Percentiles rank a stretch among this genome's conserved stretches.
Evolutionary conservation across 257 asterid species (phyloP).

Genomic region (Nicotiana paniculata): DNA sequence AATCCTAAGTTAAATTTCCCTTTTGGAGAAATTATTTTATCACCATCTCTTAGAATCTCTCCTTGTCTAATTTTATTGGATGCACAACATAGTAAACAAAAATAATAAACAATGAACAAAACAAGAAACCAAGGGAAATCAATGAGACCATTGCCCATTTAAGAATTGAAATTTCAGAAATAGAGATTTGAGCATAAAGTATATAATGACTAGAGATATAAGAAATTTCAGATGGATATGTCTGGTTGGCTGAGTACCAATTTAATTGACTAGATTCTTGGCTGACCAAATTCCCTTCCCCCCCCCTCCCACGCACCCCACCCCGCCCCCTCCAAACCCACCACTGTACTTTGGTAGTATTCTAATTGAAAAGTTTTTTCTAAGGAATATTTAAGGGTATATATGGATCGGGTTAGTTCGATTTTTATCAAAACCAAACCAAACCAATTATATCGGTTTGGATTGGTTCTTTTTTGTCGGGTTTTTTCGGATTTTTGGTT

Average conservation of each 20-base stretch:
- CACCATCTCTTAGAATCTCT: constrained; percentile 39
- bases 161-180: background rate
- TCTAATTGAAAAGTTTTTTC: too few species aligned
- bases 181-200: background rate
- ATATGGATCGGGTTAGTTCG: too few species aligned
- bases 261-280: background rate
- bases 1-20: constrained; percentile 56
- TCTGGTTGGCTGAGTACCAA: background rate
- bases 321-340: background rate
- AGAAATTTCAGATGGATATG: background rate
- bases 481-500: too few species aligned
- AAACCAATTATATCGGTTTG: too few species aligned
- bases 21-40: constrained; percentile 30
- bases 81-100: constrained; percentile 17
- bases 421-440: too few species aligned
- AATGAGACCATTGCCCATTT: background rate
- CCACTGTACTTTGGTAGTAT: background rate
- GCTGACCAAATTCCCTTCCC: background rate
- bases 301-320: background rate
- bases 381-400: too few species aligned
- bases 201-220: background rate
- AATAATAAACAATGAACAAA: background rate
- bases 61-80: constrained; percentile 30
- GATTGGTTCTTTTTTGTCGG: too few species aligned
- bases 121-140: constrained; percentile 7